Percentiles rank a stretch among this genome's conserved stretches.
phyloP scores from a whole-genome alignment of 75 land plant species.

The Cunninghamia lanceolata region DNA sequence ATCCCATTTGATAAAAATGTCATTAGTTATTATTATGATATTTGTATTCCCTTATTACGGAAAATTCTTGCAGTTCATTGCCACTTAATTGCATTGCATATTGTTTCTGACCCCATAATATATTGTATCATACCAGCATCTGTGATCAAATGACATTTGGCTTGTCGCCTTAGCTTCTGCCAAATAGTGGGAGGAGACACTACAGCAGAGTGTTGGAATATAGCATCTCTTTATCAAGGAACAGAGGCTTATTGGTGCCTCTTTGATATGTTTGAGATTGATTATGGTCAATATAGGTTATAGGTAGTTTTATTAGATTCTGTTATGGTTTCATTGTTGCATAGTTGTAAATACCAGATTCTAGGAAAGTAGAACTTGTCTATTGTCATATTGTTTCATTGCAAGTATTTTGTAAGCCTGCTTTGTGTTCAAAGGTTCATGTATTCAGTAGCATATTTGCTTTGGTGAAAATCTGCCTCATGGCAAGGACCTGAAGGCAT shows the following conservation, averaged over 20 bases:
- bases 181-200: not conserved
- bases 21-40: not conserved
- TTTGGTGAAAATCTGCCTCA: not conserved
- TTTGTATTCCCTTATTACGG: not conserved
- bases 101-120: too few species aligned
- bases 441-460: not conserved
- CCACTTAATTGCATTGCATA: not conserved
- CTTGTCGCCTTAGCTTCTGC: not conserved
- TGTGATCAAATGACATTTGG: not conserved
- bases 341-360: too few species aligned
- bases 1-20: not conserved
- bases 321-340: not conserved
- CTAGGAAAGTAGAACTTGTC: not conserved
- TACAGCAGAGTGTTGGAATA: too few species aligned
- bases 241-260: not conserved
- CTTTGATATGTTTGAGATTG: not conserved
- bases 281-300: not conserved
- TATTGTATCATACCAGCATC: not conserved
- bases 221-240: not conserved
- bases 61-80: not conserved
- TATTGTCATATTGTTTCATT: not conserved
- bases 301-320: not conserved
- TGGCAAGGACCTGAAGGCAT: not conserved
- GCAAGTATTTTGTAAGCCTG: not conserved
- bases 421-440: not conserved